Evolutionary conservation across 331 rosid genomes (phyloP).

Genomic region (Spiraea crenata): DNA sequence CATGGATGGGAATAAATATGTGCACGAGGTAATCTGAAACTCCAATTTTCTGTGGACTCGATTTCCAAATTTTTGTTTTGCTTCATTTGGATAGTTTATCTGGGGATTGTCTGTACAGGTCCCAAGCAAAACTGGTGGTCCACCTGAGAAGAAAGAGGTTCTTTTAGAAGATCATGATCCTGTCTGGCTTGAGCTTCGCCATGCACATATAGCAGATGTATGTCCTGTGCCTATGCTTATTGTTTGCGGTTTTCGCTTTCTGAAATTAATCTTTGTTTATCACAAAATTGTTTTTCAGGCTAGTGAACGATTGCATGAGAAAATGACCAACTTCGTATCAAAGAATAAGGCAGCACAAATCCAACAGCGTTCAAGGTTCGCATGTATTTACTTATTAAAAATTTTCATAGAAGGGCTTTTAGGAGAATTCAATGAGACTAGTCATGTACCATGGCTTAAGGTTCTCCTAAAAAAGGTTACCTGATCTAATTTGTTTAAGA

Average conservation of each 20-base stretch:
- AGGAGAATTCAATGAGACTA: too few relatives aligned
- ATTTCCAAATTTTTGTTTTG: slow-evolving; percentile 17
- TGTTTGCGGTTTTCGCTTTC: neutral
- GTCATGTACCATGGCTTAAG: too few relatives aligned
- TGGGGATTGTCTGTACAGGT: slow-evolving; percentile 46
- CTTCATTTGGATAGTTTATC: slow-evolving; percentile 15
- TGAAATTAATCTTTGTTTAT: neutral
- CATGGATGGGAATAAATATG: slow-evolving; percentile 92
- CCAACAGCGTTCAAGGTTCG: slow-evolving; percentile 80
- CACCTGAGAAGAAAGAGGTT: slow-evolving; percentile 86
- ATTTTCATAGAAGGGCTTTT: slow-evolving; percentile 1
- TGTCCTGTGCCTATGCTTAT: slow-evolving; percentile 18
- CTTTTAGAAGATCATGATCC: slow-evolving; percentile 99
- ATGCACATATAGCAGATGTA: slow-evolving; percentile 97
- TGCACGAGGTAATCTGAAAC: slow-evolving; percentile 62
- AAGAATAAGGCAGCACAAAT: slow-evolving; percentile 96
- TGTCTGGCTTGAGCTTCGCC: slow-evolving; percentile 95
- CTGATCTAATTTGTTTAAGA: neutral
- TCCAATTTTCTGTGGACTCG: slow-evolving; percentile 7
- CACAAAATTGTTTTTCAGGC: slow-evolving; percentile 61
- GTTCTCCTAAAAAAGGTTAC: neutral
- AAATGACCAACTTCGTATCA: slow-evolving; percentile 80
- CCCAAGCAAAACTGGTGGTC: slow-evolving; percentile 72
- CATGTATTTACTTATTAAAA: slow-evolving; percentile 16
- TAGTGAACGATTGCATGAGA: slow-evolving; percentile 82